Evolutionary conservation across 176 grass and related monocot species (phyloP).

Genomic region (Bonia amplexicaulis): DNA sequence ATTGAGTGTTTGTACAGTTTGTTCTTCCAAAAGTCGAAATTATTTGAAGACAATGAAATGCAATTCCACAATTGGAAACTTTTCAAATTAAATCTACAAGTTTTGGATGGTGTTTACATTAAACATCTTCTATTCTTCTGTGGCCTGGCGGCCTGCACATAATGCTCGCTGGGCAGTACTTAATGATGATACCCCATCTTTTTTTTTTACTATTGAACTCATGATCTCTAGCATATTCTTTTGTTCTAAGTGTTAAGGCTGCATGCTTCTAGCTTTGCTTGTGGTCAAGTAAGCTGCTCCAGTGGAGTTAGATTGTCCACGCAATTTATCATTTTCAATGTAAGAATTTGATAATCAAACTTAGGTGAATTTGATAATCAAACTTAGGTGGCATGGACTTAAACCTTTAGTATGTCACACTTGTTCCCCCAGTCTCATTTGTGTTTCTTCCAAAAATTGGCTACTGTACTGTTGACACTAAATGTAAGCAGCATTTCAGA

Average conservation of each 20-base stretch:
- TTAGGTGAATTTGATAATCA: neutral
- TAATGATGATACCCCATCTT: neutral
- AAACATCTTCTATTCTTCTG: neutral
- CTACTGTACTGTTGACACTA: neutral
- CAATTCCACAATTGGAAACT: neutral
- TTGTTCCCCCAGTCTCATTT: neutral
- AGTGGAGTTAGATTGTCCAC: neutral
- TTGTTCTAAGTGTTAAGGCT: constrained; percentile 2
- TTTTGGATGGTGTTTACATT: neutral
- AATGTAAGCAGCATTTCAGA: neutral
- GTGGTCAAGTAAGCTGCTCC: constrained; percentile 3
- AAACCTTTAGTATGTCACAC: neutral
- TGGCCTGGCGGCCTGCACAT: neutral
- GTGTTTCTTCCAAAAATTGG: neutral
- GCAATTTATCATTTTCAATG: neutral
- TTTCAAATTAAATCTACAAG: neutral
- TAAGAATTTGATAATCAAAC: neutral
- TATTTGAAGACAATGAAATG: neutral
- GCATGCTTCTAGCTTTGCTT: neutral
- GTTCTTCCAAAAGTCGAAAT: neutral
- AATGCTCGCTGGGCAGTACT: neutral
- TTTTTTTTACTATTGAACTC: neutral
- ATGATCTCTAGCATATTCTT: neutral
- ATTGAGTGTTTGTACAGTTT: neutral
- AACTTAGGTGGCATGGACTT: neutral